Conservation (phyloP, 805 yeast genomes). For the Kodamaea restingae region DNA sequence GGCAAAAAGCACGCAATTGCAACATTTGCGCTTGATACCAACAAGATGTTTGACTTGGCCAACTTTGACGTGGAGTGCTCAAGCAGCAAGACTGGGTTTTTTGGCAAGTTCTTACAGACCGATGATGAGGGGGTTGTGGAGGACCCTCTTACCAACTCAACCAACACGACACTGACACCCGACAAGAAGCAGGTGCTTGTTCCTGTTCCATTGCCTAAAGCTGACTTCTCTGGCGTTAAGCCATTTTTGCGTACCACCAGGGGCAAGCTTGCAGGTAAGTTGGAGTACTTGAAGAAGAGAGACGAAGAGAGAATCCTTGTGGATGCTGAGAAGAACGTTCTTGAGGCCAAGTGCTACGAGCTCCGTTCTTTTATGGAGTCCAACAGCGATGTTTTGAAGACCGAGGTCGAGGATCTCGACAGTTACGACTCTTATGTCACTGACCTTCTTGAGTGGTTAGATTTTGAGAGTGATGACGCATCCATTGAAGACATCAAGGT, state of each 20-base stretch:
- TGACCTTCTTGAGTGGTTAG: constrained; percentile 72
- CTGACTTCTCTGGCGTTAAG: constrained; percentile 39
- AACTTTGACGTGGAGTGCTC: constrained; percentile 45
- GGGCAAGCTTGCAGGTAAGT: constrained; percentile 41
- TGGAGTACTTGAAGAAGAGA: constrained; percentile 47
- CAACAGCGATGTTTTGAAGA: constrained; percentile 36
- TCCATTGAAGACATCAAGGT: constrained; percentile 22
- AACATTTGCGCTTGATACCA: constrained; percentile 43
- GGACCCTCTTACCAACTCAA: constrained; percentile 17
- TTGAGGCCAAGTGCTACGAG: constrained; percentile 72
- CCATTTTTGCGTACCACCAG: constrained; percentile 40
- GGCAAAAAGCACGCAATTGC: constrained; percentile 31
- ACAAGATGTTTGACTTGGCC: constrained; percentile 47
- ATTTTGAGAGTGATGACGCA: constrained; percentile 60
- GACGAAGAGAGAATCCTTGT: constrained; percentile 53
- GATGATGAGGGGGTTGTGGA: constrained; percentile 17
- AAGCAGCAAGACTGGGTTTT: constrained; percentile 18
- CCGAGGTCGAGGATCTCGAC: constrained; percentile 39
- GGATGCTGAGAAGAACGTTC: constrained; percentile 59
- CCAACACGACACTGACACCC: constrained; percentile 18
- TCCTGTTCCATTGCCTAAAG: constrained; percentile 37
- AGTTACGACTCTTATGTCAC: constrained; percentile 28
- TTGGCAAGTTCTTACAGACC: constrained; percentile 22
- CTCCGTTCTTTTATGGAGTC: constrained; percentile 59
- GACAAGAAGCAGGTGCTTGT: constrained; percentile 16